phyloP scores from a whole-genome alignment of 306 rosid species.

The Glycine tomentella region DNA sequence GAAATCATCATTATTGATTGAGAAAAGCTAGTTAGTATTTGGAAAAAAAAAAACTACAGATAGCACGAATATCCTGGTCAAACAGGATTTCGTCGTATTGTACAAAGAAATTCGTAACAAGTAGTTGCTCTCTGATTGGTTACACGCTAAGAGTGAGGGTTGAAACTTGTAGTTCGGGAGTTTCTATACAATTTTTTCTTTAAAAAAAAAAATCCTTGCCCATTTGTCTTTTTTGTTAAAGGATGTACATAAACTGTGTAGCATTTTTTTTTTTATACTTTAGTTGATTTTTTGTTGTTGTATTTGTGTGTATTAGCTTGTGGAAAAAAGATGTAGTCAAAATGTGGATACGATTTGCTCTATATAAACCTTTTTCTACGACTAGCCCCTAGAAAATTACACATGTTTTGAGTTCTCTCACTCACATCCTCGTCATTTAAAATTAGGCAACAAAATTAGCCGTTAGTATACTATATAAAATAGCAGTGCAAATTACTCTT shows the following conservation, averaged over 20 bases:
- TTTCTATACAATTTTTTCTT: conserved; percentile 48
- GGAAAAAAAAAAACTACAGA: not conserved
- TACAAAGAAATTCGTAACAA: conserved; percentile 1
- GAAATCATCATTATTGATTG: conserved; percentile 32
- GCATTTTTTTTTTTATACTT: conserved; percentile 12
- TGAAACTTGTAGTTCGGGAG: conserved; percentile 51
- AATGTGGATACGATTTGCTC: conserved; percentile 1
- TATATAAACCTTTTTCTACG: not conserved
- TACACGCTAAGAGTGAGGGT: conserved; percentile 36
- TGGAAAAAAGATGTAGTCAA: not conserved
- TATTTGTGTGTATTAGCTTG: not conserved
- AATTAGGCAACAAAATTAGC: not conserved
- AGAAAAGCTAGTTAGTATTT: not conserved
- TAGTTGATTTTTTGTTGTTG: conserved; percentile 12
- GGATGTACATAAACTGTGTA: conserved; percentile 49
- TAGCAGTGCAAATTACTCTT: too few relatives aligned
- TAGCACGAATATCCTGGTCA: not conserved
- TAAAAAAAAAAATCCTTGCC: not conserved
- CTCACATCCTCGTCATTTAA: not conserved
- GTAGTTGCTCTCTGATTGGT: conserved; percentile 25
- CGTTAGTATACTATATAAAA: not conserved
- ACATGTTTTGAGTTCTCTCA: not conserved
- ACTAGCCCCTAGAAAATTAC: not conserved
- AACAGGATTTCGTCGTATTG: conserved; percentile 9
- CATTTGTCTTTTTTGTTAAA: conserved; percentile 6